Evolutionary conservation across 352 stramenopile genomes (phyloP), one percentile per base, ranked within the genome.

Genomic region (Phytophthora multivora): DNA sequence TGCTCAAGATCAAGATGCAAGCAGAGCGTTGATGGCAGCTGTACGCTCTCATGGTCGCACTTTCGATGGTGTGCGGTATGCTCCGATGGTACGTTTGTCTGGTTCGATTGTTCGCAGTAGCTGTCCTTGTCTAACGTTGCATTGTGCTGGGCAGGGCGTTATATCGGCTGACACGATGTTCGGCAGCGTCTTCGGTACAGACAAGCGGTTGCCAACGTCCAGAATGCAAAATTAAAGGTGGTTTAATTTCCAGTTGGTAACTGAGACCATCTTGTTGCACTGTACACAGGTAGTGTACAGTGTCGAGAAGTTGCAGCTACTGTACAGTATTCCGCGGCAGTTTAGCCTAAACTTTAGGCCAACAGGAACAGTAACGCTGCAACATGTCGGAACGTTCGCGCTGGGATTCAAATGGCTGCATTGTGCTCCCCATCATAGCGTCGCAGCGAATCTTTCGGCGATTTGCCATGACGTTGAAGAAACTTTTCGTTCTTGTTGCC

Each of bases 41-140:
- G 63, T 89, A 30, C 75, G 79, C 19, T 49, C 70, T 31, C 72
- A 84, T 63, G 79, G 79, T n/a, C 79, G 78, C 46, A 74, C 77
- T 39, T 59, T 75, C 5, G 54, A 63, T 28, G 51, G 56, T 15
- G 47, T 57, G 16, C 51, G 41, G 21, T 84, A 86, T 66, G 63
- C 64, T 7, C 55, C 73, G 9, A 86, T 86, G 73, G 79, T 87
- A 63, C 23, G 68, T 64, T 26, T 52, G 21, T 19, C 19, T 53
- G 13, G 25, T 51, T 26, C 16, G 11, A 31, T 10, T 33, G 28
- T 33, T 9, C 50, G 33, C 18, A 7, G 2, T 16, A 36, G 23
- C n/a, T 15, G 16, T 16, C 16, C 15, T 54, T 43, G 58, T 57
- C 35, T 40, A 39, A 51, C 40, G 40, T 55, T 51, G 25, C n/a